These are phyloP conservation scores for Pleurotus cornucopiae DNA, from an alignment of 768 basidiomycete species.

Conservation along the genomic window DNA sequence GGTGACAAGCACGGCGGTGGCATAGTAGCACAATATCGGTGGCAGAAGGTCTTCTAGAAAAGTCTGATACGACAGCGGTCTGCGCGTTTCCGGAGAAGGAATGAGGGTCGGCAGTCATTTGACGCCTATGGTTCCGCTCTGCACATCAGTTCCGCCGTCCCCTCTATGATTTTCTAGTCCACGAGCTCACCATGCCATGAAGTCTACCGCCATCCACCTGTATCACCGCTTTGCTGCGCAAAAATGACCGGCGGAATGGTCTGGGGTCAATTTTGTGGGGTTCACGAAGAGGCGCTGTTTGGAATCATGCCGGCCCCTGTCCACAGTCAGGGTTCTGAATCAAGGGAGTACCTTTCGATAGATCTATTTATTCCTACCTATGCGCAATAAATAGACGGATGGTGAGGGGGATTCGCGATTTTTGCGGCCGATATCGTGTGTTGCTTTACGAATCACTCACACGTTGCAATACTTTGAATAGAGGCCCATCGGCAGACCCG, in stretches of 20 bases:
- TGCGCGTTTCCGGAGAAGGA: slow-evolving; percentile 25
- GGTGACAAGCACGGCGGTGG: slow-evolving; percentile 49
- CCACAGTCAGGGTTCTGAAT: too few species aligned
- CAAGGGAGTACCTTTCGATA: too few species aligned
- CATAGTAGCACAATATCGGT: slow-evolving; percentile 41
- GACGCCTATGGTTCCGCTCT: background rate
- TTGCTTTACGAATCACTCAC: too few species aligned
- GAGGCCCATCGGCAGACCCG: too few species aligned
- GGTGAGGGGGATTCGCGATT: too few species aligned
- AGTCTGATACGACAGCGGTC: slow-evolving; percentile 27
- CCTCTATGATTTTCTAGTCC: slow-evolving; percentile 5
- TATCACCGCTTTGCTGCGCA: background rate
- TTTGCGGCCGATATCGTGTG: too few species aligned
- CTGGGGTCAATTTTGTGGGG: background rate
- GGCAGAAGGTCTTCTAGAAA: slow-evolving; percentile 36
- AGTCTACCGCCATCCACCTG: slow-evolving; percentile 7
- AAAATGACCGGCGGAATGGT: background rate
- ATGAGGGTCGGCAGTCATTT: slow-evolving; percentile 18
- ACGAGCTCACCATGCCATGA: slow-evolving; percentile 11
- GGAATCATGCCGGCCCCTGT: too few species aligned
- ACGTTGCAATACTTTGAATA: too few species aligned
- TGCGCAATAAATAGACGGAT: too few species aligned
- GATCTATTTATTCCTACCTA: too few species aligned
- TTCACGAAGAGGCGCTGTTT: too few species aligned
- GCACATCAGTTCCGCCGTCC: background rate